These are phyloP conservation scores for Lactarius psammicola DNA, from an alignment of 768 basidiomycete species.

Conservation along the genomic window DNA sequence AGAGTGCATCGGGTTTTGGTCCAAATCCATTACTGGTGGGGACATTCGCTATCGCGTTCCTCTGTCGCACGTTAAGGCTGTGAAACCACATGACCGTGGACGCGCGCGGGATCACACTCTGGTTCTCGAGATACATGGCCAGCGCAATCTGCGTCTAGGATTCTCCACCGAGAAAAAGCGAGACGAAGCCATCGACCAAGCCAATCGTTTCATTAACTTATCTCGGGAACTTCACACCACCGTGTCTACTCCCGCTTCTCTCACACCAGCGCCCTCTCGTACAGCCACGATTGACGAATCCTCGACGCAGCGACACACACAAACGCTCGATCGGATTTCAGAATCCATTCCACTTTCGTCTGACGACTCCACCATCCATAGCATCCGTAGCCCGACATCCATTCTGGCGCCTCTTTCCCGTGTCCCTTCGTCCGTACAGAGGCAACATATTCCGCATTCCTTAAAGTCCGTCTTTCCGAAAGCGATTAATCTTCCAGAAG, in stretches of 20 bases:
- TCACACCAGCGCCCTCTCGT: not conserved
- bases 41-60: constrained; percentile 28
- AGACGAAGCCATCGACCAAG: constrained; percentile 19
- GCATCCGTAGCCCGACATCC: constrained; percentile 33
- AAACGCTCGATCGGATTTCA: constrained; percentile 1
- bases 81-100: constrained; percentile 13
- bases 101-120: constrained; percentile 14
- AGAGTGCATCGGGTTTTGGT: constrained; percentile 27
- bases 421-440: constrained; percentile 37
- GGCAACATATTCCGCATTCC: constrained; percentile 35
- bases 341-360: not conserved
- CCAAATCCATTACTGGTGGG: constrained; percentile 18
- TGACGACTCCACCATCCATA: not conserved
- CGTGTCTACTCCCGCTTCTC: constrained; percentile 1
- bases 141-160: constrained; percentile 16
- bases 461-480: constrained; percentile 42
- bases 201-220: constrained; percentile 12
- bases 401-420: constrained; percentile 51
- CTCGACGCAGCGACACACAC: not conserved
- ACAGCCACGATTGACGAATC: not conserved
- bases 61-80: constrained; percentile 13
- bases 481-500: constrained; percentile 48
- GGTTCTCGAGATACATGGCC: constrained; percentile 21
- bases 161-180: constrained; percentile 23
- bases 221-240: constrained; percentile 2